Percentiles rank a stretch among this genome's conserved stretches.
Evolutionary conservation across 257 asterid species (phyloP).

Genomic region (Linaria vulgaris): DNA sequence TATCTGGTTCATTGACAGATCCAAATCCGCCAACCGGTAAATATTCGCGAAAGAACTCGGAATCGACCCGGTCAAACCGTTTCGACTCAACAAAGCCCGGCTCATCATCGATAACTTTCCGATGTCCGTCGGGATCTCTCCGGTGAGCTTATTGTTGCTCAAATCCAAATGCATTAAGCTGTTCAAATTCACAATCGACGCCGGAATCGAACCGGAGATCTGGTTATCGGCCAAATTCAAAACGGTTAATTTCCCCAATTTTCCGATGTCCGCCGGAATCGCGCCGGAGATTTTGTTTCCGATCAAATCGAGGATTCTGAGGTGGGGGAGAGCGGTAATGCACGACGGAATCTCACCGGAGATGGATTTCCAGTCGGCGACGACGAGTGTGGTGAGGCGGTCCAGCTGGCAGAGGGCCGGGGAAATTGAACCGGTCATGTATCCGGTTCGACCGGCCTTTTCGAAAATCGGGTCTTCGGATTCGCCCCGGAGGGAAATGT

Average conservation of each 20-base stretch:
- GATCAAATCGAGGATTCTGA: constrained; percentile 69
- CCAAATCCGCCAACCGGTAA: constrained; percentile 76
- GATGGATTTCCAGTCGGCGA: constrained; percentile 91
- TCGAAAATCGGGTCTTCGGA: constrained; percentile 89
- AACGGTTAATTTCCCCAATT: constrained; percentile 60
- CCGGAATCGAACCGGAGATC: constrained; percentile 61
- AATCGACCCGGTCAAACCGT: constrained; percentile 73
- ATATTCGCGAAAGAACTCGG: constrained; percentile 60
- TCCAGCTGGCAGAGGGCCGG: constrained; percentile 72
- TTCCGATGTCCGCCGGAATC: constrained; percentile 70
- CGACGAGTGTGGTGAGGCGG: constrained; percentile 68
- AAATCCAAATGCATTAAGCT: constrained; percentile 78
- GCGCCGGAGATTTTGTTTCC: constrained; percentile 80
- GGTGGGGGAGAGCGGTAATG: constrained; percentile 53
- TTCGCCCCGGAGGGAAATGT: constrained; percentile 85
- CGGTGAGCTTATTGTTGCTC: constrained; percentile 63
- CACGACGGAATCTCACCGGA: constrained; percentile 83
- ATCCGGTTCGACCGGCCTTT: constrained; percentile 84
- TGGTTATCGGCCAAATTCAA: constrained; percentile 83
- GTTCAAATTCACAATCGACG: constrained; percentile 63
- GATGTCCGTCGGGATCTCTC: constrained; percentile 64
- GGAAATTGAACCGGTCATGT: constrained; percentile 88
- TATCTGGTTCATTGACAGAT: constrained; percentile 61
- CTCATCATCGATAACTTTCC: constrained; percentile 88
- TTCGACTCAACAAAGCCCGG: constrained; percentile 68